Conservation (phyloP, 1,139 yeast genomes). For the Yamadazyma atlantica region DNA sequence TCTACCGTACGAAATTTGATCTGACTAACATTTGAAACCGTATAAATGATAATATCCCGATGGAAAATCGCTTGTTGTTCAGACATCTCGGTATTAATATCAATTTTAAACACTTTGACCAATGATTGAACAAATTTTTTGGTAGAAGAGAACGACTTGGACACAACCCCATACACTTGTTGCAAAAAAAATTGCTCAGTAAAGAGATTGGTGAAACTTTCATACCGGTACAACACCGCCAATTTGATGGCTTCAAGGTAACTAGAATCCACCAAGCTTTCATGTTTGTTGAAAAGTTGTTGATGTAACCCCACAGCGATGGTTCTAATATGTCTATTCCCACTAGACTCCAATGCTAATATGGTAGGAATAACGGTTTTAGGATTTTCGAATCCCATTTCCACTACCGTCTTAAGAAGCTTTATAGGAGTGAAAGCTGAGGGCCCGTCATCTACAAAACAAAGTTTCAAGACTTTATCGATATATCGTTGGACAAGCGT, state of each 20-base stretch:
- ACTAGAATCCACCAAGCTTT: conserved; percentile 65
- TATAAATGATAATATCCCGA: conserved; percentile 33
- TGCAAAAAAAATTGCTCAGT: conserved; percentile 22
- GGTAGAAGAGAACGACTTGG: conserved; percentile 41
- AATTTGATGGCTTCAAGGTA: conserved; percentile 63
- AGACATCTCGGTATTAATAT: conserved; percentile 8
- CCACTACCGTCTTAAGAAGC: conserved; percentile 54
- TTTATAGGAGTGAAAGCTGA: conserved; percentile 51
- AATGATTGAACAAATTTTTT: conserved; percentile 43
- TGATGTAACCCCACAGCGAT: conserved; percentile 54
- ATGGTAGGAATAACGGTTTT: conserved; percentile 65
- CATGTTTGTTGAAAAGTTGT: conserved; percentile 62
- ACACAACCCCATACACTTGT: conserved; percentile 43
- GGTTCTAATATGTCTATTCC: conserved; percentile 37
- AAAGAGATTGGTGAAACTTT: conserved; percentile 21
- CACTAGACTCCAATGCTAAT: conserved; percentile 66
- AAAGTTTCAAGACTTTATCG: conserved; percentile 44
- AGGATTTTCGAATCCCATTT: conserved; percentile 74
- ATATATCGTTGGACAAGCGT: conserved; percentile 68
- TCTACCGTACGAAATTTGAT: conserved; percentile 40
- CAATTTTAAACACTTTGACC: conserved; percentile 22
- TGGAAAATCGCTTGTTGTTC: conserved; percentile 16
- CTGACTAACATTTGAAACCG: conserved; percentile 36
- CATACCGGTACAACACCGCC: conserved; percentile 48
- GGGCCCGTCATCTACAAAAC: conserved; percentile 44